These are phyloP conservation scores for carrot (Daucus carota) DNA, from an alignment of 129 eudicot species.

Conservation along the genomic window DNA sequence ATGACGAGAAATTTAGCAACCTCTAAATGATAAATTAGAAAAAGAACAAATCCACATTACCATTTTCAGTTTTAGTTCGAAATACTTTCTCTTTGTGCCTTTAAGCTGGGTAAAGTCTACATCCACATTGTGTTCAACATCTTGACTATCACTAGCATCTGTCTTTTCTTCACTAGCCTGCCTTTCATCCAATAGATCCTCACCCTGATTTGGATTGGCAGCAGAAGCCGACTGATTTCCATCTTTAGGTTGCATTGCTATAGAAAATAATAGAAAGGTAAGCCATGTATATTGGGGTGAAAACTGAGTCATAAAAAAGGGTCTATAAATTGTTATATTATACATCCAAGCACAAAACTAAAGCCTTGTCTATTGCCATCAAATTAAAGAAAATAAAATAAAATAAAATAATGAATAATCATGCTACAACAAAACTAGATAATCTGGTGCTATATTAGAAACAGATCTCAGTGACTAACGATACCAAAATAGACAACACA, in stretches of 20 bases:
- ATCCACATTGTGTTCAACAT: constrained; percentile 36
- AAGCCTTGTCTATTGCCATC: not conserved
- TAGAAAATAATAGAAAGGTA: constrained; percentile 9
- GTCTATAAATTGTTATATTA: not conserved
- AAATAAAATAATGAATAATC: not conserved
- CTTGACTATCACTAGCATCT: constrained; percentile 30
- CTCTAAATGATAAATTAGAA: not conserved
- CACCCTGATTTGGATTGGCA: constrained; percentile 21
- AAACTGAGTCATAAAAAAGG: not conserved
- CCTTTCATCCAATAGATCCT: constrained; percentile 27
- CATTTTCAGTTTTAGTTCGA: constrained; percentile 80
- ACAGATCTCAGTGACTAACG: not conserved
- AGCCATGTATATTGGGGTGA: not conserved
- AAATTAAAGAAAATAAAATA: not conserved
- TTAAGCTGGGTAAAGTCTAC: constrained; percentile 50
- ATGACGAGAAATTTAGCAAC: not conserved
- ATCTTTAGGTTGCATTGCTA: constrained; percentile 16
- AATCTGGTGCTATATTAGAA: not conserved
- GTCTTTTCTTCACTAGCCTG: constrained; percentile 30
- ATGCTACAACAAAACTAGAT: not conserved
- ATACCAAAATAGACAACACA: not conserved
- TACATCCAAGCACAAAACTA: not conserved
- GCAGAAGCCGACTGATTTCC: constrained; percentile 15
- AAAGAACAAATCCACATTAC: constrained; percentile 21
- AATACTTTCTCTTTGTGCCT: constrained; percentile 75